phyloP scores from a whole-genome alignment of 768 basidiomycete species.

The Boletus barrowsii region DNA sequence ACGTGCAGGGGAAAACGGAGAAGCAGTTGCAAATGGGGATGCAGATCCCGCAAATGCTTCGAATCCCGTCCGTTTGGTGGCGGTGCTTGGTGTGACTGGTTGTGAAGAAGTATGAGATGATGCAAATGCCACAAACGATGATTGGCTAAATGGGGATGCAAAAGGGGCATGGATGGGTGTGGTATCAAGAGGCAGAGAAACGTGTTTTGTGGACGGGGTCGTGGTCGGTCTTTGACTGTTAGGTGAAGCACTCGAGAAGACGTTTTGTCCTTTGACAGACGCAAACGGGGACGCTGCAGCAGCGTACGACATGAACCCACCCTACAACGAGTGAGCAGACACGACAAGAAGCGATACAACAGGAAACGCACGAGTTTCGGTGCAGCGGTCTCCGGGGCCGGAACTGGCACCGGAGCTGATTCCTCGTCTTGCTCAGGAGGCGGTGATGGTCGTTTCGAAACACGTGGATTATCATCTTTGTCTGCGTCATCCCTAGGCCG shows the following conservation, averaged over 20 bases:
- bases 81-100: slow-evolving; percentile 30
- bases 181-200: slow-evolving; percentile 23
- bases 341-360: slow-evolving; percentile 7
- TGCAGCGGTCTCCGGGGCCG: slow-evolving; percentile 27
- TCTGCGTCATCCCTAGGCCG: slow-evolving; percentile 62
- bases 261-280: slow-evolving; percentile 64
- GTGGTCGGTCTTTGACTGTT: slow-evolving; percentile 30
- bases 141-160: slow-evolving; percentile 21
- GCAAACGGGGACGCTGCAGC: slow-evolving; percentile 73
- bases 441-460: slow-evolving; percentile 60
- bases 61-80: slow-evolving; percentile 53
- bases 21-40: slow-evolving; percentile 48
- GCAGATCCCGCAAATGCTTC: slow-evolving; percentile 51
- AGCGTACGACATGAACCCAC: slow-evolving; percentile 80
- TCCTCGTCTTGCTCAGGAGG: slow-evolving; percentile 52
- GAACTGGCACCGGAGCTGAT: slow-evolving; percentile 2
- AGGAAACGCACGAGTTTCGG: slow-evolving; percentile 46
- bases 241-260: slow-evolving; percentile 31
- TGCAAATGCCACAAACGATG: slow-evolving; percentile 20
- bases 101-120: slow-evolving; percentile 16
- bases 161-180: slow-evolving; percentile 17
- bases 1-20: slow-evolving; percentile 32
- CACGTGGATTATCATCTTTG: slow-evolving; percentile 60
- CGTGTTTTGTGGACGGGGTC: slow-evolving; percentile 22
- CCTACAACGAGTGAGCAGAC: slow-evolving; percentile 34